phyloP scores from a whole-genome alignment of 2,329 filamentous ascomycete species.

The Chrysoporthe deuterocubensis region DNA sequence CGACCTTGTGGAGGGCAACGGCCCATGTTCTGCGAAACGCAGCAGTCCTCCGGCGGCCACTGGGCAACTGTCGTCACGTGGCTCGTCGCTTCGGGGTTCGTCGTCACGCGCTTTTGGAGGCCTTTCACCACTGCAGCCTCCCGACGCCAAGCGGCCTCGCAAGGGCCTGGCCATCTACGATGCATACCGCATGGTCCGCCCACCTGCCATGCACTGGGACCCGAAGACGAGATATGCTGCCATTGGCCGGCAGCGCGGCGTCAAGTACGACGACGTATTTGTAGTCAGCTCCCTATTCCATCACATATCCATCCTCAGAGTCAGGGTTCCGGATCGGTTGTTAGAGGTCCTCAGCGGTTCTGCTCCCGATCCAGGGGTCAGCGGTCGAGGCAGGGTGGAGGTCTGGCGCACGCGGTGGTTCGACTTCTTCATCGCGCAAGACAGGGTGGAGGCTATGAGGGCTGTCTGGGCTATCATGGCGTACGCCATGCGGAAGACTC shows the following conservation, averaged over 20 bases:
- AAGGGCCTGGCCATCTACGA: slow-evolving; percentile 65
- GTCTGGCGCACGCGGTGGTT: slow-evolving; percentile 65
- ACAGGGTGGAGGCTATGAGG: slow-evolving; percentile 61
- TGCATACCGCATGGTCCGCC: slow-evolving; percentile 65
- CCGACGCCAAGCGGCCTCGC: slow-evolving; percentile 52
- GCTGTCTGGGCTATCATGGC: slow-evolving; percentile 63
- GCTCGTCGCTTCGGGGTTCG: background rate
- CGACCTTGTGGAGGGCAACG: slow-evolving; percentile 7
- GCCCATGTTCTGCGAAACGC: background rate
- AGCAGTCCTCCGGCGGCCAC: background rate
- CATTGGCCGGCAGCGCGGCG: slow-evolving; percentile 55
- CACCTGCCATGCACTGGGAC: slow-evolving; percentile 63
- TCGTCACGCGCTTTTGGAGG: background rate
- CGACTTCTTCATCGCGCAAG: slow-evolving; percentile 59
- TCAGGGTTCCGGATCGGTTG: slow-evolving; percentile 60
- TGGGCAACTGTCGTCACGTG: background rate
- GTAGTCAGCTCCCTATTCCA: slow-evolving; percentile 65
- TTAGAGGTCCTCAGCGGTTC: slow-evolving; percentile 58
- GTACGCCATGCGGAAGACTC: slow-evolving; percentile 59
- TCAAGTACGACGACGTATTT: slow-evolving; percentile 63
- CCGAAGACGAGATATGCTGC: slow-evolving; percentile 60
- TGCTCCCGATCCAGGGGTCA: slow-evolving; percentile 32
- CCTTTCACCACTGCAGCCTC: slow-evolving; percentile 33
- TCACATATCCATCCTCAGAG: slow-evolving; percentile 61
- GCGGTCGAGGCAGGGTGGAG: slow-evolving; percentile 57